Conservation (phyloP, 306 rosid genomes). For the Malus fusca region DNA sequence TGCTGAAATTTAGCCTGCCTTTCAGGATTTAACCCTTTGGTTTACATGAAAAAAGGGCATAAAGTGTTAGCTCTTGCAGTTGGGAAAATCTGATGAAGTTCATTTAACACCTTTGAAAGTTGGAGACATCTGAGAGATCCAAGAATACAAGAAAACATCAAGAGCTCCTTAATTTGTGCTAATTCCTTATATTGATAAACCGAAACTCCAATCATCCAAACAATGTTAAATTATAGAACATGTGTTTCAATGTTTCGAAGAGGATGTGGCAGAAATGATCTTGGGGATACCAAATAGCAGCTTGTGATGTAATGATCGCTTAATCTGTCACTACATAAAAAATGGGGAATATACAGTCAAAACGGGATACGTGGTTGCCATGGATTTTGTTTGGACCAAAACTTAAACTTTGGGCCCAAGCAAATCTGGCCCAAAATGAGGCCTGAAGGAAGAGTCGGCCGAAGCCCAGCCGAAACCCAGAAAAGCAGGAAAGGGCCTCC, state of each 20-base stretch:
- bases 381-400: no score
- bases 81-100: neutral
- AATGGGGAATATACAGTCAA: no score
- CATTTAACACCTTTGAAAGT: neutral
- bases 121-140: neutral
- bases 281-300: no score
- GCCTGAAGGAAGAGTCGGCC: no score
- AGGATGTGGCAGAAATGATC: no score
- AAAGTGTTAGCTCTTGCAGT: neutral
- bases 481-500: no score
- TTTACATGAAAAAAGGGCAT: neutral
- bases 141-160: neutral
- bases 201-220: conserved; percentile 3
- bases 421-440: no score
- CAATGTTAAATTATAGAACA: neutral
- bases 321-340: no score
- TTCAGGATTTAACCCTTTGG: neutral
- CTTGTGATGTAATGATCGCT: no score
- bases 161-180: neutral
- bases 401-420: no score
- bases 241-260: neutral
- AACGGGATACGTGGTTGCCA: no score
- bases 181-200: neutral
- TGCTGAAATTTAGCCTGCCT: conserved; percentile 3
- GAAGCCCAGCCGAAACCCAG: no score